These are phyloP conservation scores for Rhynchospora pubera DNA, from an alignment of 176 grass and related monocot genomes.

Conservation along the genomic window DNA sequence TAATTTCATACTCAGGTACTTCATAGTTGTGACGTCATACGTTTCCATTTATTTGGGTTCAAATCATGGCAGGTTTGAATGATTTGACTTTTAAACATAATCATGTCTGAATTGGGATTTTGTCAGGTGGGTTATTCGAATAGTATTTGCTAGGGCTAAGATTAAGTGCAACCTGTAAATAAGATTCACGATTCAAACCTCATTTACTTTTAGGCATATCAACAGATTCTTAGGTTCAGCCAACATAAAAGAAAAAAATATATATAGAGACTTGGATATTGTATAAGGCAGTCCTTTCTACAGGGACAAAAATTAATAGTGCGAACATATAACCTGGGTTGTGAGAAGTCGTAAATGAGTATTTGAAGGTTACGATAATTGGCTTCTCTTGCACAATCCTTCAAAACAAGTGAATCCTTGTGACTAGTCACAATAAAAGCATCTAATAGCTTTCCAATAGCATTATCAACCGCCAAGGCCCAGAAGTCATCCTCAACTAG, in stretches of 20 bases:
- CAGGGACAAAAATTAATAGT: constrained; percentile 11
- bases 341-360: constrained; percentile 77
- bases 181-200: background rate
- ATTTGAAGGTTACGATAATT: constrained; percentile 57
- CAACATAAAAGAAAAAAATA: background rate
- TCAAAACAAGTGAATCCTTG: constrained; percentile 59
- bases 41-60: background rate
- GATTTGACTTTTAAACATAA: background rate
- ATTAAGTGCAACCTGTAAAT: background rate
- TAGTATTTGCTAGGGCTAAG: background rate
- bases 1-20: background rate
- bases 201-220: background rate
- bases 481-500: constrained; percentile 47
- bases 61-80: background rate
- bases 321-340: constrained; percentile 37
- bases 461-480: constrained; percentile 76
- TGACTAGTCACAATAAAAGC: constrained; percentile 86
- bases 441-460: constrained; percentile 51
- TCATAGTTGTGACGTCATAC: background rate
- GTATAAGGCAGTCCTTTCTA: background rate
- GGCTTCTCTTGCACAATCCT: constrained; percentile 60
- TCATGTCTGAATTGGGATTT: background rate
- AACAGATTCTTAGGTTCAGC: background rate
- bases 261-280: background rate
- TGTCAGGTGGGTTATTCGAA: background rate